Conservation (phyloP, 2,329 filamentous ascomycete genomes). For the Lachnellula hyalina region DNA sequence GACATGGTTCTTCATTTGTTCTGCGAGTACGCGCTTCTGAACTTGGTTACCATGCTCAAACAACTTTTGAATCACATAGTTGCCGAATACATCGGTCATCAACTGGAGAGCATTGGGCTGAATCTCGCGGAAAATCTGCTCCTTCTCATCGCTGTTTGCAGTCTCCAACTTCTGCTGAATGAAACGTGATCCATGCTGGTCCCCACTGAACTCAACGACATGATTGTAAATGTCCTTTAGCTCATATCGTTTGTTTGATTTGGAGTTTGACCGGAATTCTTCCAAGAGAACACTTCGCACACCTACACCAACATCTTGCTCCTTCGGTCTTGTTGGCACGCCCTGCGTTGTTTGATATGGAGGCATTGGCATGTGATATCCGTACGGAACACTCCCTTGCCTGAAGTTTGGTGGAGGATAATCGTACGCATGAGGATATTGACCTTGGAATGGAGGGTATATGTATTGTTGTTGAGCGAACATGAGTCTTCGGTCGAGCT, state of each 20-base stretch:
- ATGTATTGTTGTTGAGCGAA: conserved; percentile 30
- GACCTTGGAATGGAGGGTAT: conserved; percentile 35
- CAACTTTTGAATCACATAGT: conserved; percentile 97
- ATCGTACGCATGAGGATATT: conserved; percentile 37
- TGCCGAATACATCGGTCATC: conserved; percentile 96
- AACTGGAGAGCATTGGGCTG: conserved; percentile 77
- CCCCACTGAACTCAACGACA: conserved; percentile 90
- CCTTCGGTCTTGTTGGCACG: conserved; percentile 29
- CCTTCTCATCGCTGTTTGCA: conserved; percentile 94
- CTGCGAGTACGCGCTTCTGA: conserved; percentile 83
- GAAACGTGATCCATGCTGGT: conserved; percentile 92
- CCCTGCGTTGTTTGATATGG: conserved; percentile 20
- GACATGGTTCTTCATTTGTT: conserved; percentile 83
- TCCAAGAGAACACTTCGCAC: conserved; percentile 69
- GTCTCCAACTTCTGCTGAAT: conserved; percentile 89
- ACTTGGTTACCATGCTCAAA: conserved; percentile 93
- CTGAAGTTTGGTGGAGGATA: conserved; percentile 34
- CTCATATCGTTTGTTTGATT: conserved; percentile 69
- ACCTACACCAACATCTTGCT: conserved; percentile 39
- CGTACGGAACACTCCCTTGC: conserved; percentile 31
- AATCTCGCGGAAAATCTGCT: conserved; percentile 83
- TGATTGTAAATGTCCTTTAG: conserved; percentile 84
- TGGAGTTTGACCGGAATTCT: conserved; percentile 72
- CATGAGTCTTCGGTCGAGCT: conserved; percentile 27
- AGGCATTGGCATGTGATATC: conserved; percentile 31